Base-by-base conservation (phyloP, 768 basidiomycete species). In the Pleurotus platypus region DNA sequence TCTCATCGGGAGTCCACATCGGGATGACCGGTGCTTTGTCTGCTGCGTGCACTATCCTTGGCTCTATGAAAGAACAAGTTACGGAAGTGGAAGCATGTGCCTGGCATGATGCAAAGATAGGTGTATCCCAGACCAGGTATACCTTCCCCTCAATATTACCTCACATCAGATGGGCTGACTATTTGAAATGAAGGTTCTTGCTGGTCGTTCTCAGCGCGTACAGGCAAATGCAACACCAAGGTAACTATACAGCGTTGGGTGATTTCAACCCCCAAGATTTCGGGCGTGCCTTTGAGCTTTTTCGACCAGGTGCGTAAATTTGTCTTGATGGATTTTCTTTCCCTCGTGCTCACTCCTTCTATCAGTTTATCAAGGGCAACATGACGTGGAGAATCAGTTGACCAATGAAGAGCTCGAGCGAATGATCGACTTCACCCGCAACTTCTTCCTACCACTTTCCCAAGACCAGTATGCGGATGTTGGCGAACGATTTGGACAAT, bases 131-230 rank as follows among this genome's bases (percentile, higher is more conserved):
- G 54, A 68, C 64, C 16, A 60, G 67, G 64, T 62, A 53, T 27
- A 57, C 6, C 27, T 26, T n/a, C 26, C 20, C n/a, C 37, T 55
- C 38, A 20, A 6, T 42, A 2, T 40, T 8, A 45, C 18, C 20
- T 24, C 38, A 24, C 53, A 18, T 55, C 26, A 15, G 6, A 11
- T 12, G 2, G 12, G 11, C 49, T 45, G 9, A 12, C 11, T 58
- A 51, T 11, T 30, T 26, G 30, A 13, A 24, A 24, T 24, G n/a
- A 37, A 74, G 72, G 46, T 75, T 77, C 63, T 61, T 74, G 7
- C 62, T 77, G 13, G 73, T 76, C 45, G 72, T 72, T 2, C 63
- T 76, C 43, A 74, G 74, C 57, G 72, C 73, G 53, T 75, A 76
- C 62, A 73, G 72, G 64, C 75, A 75, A 58, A 74, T 77, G 60